Evolutionary conservation across 192 early-diverging fungal genomes (phyloP).

Genomic region (Linnemannia zychae): DNA sequence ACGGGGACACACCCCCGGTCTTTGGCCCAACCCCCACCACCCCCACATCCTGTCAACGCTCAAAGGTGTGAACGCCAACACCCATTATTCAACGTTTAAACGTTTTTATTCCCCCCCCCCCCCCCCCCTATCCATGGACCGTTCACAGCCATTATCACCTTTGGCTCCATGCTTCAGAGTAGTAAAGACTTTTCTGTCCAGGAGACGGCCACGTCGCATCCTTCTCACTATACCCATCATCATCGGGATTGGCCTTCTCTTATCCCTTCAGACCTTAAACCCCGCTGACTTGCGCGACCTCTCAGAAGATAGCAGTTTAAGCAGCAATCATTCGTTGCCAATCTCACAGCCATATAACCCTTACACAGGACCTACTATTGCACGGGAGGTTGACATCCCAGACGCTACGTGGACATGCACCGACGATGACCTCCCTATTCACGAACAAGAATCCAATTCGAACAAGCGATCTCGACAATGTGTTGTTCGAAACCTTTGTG

Average conservation of each 20-base stretch:
- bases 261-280: background rate
- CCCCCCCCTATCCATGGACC: background rate
- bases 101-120: background rate
- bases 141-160: background rate
- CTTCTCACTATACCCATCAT: background rate
- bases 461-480: slow-evolving; percentile 9
- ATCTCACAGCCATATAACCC: background rate
- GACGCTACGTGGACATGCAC: slow-evolving; percentile 3
- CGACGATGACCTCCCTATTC: background rate
- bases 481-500: background rate
- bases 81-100: too few species aligned
- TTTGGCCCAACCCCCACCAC: too few species aligned
- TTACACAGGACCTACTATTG: background rate
- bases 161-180: background rate
- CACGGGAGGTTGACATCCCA: background rate
- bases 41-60: too few species aligned
- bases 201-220: background rate
- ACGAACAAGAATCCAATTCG: background rate
- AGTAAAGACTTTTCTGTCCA: background rate
- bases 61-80: too few species aligned
- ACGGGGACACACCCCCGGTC: too few species aligned
- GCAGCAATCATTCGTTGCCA: background rate
- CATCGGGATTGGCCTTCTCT: background rate
- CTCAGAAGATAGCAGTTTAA: background rate
- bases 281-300: background rate